Base-by-base conservation (phyloP, 2,329 filamentous ascomycete genomes). In the Monosporascus sp. region DNA sequence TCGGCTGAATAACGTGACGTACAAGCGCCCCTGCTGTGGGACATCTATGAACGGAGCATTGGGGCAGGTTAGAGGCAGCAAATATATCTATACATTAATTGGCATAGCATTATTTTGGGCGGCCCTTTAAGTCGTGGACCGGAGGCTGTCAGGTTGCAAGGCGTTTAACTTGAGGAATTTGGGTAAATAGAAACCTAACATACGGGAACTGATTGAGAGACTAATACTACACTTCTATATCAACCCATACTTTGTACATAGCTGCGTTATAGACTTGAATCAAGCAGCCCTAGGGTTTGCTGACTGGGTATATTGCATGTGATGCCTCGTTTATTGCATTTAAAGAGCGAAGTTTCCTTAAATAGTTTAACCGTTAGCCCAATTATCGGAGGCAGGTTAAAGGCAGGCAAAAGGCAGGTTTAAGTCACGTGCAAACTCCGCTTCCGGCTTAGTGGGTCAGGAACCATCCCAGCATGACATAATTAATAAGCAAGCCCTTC, bases 1-100 rank as follows among this genome's bases (percentile, higher is more conserved):
- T 0, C 65, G 71, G 53, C 80, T 83, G 60, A 94, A 93, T 68
- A 84, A 86, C 55, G 88, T 94, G 47, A 85, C 81, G 0, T 92
- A 90, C 65, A 76, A 76, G 46, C 67, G 76, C 44, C 54, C 69
- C 5, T 87, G 84, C 64, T 87, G 84, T 60, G 84, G 83, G n/a
- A 47, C 60, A 27, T 46, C 50, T 3, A 58, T 55, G 11, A 70
- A 22, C 38, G 55, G 50, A 43, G 56, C 51, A n/a, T 14, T 18
- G 43, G 22, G 22, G 5, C 20, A 1, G 11, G 14, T 27, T 3
- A n/a, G 15, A 14, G n/a, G 11, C 22, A 46, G 24, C 22, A 27
- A 15, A 7, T 31, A 25, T 14, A 15, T 46, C 5, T 46, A 46
- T 27, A n/a, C 14, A 7, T 17, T 46, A 17, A 15, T 27, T 25